A percentile compares a stretch with the other conserved stretches of the same genome.
Evolutionary conservation across 345 rosid genomes (phyloP).

Genomic region (Lagerstroemia speciosa): DNA sequence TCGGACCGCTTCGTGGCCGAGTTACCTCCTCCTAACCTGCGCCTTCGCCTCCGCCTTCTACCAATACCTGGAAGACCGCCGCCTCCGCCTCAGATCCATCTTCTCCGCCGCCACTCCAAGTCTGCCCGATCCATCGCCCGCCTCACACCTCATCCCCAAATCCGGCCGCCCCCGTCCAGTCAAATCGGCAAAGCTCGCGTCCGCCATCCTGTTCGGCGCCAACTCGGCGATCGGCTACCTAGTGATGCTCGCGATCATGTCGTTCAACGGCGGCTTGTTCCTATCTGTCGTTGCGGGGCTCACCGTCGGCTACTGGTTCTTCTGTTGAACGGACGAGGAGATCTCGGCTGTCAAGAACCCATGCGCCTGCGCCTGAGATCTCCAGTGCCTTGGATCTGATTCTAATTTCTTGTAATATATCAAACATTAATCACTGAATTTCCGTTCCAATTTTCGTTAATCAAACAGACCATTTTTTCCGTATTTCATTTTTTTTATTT

Average conservation of each 20-base stretch:
- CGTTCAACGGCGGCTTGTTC: conserved; percentile 81
- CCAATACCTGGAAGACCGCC: conserved; percentile 57
- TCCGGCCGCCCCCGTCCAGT: conserved; percentile 6
- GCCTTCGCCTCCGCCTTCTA: conserved; percentile 47
- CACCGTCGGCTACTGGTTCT: conserved; percentile 44
- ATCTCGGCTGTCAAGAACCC: conserved; percentile 27
- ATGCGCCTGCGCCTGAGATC: conserved; percentile 55
- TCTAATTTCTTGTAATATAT: background rate
- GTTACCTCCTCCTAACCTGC: conserved; percentile 62
- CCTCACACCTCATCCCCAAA: conserved; percentile 28
- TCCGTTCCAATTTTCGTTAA: background rate
- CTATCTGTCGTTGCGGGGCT: conserved; percentile 59
- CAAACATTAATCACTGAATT: background rate
- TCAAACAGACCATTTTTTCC: no score
- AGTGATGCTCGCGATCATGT: conserved; percentile 77
- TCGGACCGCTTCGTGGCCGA: conserved; percentile 52
- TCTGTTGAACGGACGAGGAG: conserved; percentile 32
- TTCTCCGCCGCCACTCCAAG: no score
- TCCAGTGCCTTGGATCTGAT: background rate
- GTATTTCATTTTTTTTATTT: no score
- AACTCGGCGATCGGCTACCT: conserved; percentile 66
- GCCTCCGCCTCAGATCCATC: no score
- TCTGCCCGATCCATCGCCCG: conserved; percentile 2
- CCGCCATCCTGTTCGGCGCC: conserved; percentile 17
- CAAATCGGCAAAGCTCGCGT: conserved; percentile 5